Base-by-base conservation (phyloP, 345 rosid species). In the Gynandropsis gynandra region DNA sequence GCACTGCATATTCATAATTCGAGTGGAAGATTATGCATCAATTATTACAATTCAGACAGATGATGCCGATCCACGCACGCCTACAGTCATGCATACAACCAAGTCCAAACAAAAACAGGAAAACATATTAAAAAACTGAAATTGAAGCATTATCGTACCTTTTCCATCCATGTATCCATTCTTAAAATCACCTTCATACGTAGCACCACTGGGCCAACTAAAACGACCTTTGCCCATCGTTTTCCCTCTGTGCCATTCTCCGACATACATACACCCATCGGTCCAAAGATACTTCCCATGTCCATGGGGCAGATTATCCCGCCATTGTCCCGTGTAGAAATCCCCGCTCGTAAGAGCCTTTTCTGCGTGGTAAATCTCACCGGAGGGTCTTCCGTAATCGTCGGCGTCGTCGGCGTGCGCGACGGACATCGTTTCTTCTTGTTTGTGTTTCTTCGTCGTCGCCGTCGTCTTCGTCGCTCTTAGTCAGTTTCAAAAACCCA, bases 141-240 rank as follows among this genome's bases (percentile, higher is more conserved):
- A 2, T 42, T 14, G 20, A 16, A 2, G 13, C 5, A 8, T 32
- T 1, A 27, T 6, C 7, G 6, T 10, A 61, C 98, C 98, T 32
- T 77, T 78, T 3, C 98, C 98, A 64, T 92, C 95, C 93, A 92
- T 82, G 50, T 66, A 87, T 1, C 88, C 95, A 53, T 63, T 70
- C 60, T 81, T 87, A 80, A 92, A 92, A 19, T 92, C 97, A 7
- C 98, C 98, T 68, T 92, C 95, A 51, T 92, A 92, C 8, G 90
- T 85, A 19, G 97, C 94, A 13, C 96, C 98, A 18, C 80, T 80
- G 0, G 96, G 96, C 98, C 98, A 87, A 21, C 87, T 73, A 42
- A 90, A 92, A 59, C 74, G 82, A 10, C 98, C 98, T 21, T 74
- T 81, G 9, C 98, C 97, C 74, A 62, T 76, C 13, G 73, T 77